Evolutionary conservation across 2,329 filamentous ascomycete species (phyloP).

Genomic region (Aspergillus fumigatus): DNA sequence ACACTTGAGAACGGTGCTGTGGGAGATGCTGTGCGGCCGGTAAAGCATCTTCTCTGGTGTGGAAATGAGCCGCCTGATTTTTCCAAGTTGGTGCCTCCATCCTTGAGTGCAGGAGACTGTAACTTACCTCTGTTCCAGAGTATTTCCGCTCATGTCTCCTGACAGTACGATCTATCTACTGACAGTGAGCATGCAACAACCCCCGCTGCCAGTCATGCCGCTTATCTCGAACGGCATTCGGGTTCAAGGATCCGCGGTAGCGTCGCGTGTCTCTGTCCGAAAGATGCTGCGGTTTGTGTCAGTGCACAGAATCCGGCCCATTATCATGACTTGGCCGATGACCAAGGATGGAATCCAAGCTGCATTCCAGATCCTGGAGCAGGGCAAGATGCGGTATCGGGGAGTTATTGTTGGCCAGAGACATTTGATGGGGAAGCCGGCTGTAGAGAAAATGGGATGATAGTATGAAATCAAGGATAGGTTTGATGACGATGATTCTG

Average conservation of each 20-base stretch:
- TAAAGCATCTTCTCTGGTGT: slow-evolving; percentile 10
- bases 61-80: slow-evolving; percentile 5
- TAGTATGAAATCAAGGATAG: background rate
- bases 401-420: slow-evolving; percentile 38
- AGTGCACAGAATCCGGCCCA: slow-evolving; percentile 56
- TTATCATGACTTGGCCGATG: slow-evolving; percentile 61
- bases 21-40: background rate
- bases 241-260: slow-evolving; percentile 59
- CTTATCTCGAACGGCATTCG: slow-evolving; percentile 53
- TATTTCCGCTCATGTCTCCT: slow-evolving; percentile 19
- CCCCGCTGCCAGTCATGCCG: slow-evolving; percentile 36
- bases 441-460: background rate
- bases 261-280: slow-evolving; percentile 57
- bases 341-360: slow-evolving; percentile 44
- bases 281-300: slow-evolving; percentile 62
- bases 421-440: slow-evolving; percentile 7
- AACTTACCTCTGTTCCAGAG: background rate
- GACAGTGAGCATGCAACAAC: slow-evolving; percentile 14
- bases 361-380: slow-evolving; percentile 42
- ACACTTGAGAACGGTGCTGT: slow-evolving; percentile 27
- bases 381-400: slow-evolving; percentile 45
- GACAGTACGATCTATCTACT: slow-evolving; percentile 23
- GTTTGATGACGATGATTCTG: background rate
- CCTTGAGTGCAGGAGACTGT: background rate
- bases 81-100: slow-evolving; percentile 2